A percentile compares a stretch with the other conserved stretches of the same genome.
Conservation (phyloP, 2,329 filamentous ascomycete genomes). For the Aspergillus brasiliensis region DNA sequence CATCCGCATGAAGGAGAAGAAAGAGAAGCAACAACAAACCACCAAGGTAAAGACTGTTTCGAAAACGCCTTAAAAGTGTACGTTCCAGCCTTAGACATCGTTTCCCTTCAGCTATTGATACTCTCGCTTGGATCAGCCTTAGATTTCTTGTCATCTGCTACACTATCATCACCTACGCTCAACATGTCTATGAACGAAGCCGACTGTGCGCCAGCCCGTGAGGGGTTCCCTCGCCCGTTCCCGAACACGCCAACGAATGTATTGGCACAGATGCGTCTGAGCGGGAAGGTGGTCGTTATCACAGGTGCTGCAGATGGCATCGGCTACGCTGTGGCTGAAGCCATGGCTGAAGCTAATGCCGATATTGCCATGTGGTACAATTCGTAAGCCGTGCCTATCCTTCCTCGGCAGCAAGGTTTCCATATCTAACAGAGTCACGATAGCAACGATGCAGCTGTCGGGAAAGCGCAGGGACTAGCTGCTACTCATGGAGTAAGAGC, state of each 20-base stretch:
- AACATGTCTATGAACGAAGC: slow-evolving; percentile 45
- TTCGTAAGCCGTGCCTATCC: slow-evolving; percentile 25
- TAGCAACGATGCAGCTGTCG: slow-evolving; percentile 39
- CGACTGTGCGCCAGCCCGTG: slow-evolving; percentile 32
- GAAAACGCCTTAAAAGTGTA: too few relatives aligned
- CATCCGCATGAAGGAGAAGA: too few relatives aligned
- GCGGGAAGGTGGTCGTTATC: slow-evolving; percentile 44
- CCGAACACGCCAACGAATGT: slow-evolving; percentile 48
- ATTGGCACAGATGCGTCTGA: slow-evolving; percentile 48
- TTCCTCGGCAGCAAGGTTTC: too few relatives aligned
- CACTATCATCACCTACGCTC: not conserved
- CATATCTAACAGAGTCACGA: not conserved
- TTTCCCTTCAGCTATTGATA: too few relatives aligned
- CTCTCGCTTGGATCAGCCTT: too few relatives aligned
- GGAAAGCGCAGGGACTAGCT: slow-evolving; percentile 38
- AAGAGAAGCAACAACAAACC: too few relatives aligned
- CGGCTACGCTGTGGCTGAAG: slow-evolving; percentile 49
- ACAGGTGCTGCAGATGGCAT: slow-evolving; percentile 52
- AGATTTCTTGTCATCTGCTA: not conserved
- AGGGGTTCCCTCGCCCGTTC: slow-evolving; percentile 43
- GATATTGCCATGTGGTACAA: slow-evolving; percentile 48
- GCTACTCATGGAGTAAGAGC: slow-evolving; percentile 41
- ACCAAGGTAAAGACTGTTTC: too few relatives aligned
- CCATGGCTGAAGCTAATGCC: slow-evolving; percentile 50
- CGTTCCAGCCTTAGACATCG: too few relatives aligned